phyloP scores from a whole-genome alignment of 176 grass and related monocot genomes.

The Zoysia japonica region DNA sequence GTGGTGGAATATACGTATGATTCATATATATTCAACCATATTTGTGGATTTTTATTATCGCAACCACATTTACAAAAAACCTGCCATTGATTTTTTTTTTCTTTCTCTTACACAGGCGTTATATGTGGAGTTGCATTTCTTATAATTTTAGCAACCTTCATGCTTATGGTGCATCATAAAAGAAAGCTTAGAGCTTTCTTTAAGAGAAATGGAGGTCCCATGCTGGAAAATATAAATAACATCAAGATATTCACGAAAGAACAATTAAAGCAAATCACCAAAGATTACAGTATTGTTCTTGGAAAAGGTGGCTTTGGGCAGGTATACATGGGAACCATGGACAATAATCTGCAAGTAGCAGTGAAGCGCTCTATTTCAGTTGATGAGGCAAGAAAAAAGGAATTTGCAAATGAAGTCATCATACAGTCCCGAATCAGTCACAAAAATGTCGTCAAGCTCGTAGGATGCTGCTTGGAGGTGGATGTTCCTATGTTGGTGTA shows the following conservation, averaged over 20 bases:
- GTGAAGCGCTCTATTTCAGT: conserved; percentile 20
- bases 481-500: conserved; percentile 38
- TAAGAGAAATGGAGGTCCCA: not conserved
- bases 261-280: not conserved
- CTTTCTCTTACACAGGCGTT: not conserved
- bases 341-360: not conserved
- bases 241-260: conserved; percentile 14
- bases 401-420: conserved; percentile 1
- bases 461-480: conserved; percentile 35
- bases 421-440: conserved; percentile 16
- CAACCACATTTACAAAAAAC: not conserved
- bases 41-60: too few relatives aligned
- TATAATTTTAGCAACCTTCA: not conserved
- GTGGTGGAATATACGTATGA: too few relatives aligned
- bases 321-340: not conserved
- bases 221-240: conserved; percentile 4
- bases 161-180: not conserved
- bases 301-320: not conserved
- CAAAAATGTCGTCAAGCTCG: conserved; percentile 24
- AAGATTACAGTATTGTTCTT: not conserved
- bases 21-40: too few relatives aligned
- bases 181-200: conserved; percentile 10
- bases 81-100: not conserved
- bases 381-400: not conserved
- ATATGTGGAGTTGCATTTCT: not conserved